These are phyloP conservation scores for Diaporthe caulivora DNA, from an alignment of 2,329 filamentous ascomycete genomes.

Conservation along the genomic window DNA sequence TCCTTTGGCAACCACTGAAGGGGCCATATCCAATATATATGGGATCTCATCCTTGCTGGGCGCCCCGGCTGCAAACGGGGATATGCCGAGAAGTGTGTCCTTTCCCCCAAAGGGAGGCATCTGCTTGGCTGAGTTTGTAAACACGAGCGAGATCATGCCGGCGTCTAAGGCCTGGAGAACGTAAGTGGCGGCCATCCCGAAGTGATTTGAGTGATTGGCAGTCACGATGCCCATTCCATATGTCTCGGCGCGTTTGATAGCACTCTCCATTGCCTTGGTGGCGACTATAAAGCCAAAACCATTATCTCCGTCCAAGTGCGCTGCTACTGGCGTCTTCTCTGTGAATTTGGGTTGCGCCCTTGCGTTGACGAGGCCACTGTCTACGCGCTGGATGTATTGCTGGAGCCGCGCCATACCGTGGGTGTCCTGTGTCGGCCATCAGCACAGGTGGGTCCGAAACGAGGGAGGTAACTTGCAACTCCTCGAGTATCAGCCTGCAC, in stretches of 20 bases:
- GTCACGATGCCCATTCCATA: constrained; percentile 45
- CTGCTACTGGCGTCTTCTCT: constrained; percentile 45
- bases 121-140: constrained; percentile 50
- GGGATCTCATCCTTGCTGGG: constrained; percentile 65
- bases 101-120: constrained; percentile 51
- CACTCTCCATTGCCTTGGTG: constrained; percentile 43
- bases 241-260: constrained; percentile 41
- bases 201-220: constrained; percentile 45
- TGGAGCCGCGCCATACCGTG: constrained; percentile 45
- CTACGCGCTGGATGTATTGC: constrained; percentile 44
- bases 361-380: constrained; percentile 42
- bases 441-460: neutral
- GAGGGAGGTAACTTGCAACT: constrained; percentile 36
- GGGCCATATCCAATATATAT: constrained; percentile 45
- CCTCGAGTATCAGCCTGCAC: constrained; percentile 45
- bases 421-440: constrained; percentile 35
- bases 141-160: constrained; percentile 46
- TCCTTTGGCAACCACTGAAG: constrained; percentile 44
- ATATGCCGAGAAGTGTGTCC: constrained; percentile 48
- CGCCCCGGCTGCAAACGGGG: constrained; percentile 62
- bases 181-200: constrained; percentile 46
- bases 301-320: constrained; percentile 46
- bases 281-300: constrained; percentile 48
- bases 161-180: constrained; percentile 42
- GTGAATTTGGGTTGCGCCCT: constrained; percentile 39